phyloP scores from a whole-genome alignment of 176 grass and related monocot species.

The Hordeum marinum region DNA sequence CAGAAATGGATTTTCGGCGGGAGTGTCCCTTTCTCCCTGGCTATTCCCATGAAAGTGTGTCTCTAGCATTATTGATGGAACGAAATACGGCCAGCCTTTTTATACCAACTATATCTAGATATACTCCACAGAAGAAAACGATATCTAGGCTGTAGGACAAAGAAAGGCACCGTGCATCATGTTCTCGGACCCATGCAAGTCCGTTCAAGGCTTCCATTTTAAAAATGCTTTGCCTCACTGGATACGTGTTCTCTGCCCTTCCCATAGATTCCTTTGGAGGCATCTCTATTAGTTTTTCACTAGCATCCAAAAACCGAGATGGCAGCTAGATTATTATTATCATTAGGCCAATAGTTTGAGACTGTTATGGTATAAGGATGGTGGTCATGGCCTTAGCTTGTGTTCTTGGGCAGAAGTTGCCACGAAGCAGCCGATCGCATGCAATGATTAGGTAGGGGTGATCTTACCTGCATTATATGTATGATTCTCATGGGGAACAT shows the following conservation, averaged over 20 bases:
- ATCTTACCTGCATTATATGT: neutral
- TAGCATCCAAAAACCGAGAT: constrained; percentile 13
- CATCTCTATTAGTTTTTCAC: constrained; percentile 12
- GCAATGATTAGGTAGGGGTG: constrained; percentile 34
- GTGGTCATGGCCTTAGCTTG: neutral
- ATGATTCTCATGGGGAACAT: constrained; percentile 28
- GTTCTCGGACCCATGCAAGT: constrained; percentile 17
- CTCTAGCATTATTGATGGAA: constrained; percentile 4
- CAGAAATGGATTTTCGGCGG: neutral
- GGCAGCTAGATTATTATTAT: constrained; percentile 32
- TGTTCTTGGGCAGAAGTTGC: constrained; percentile 37
- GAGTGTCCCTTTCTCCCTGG: neutral
- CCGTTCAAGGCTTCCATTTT: constrained; percentile 11
- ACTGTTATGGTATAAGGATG: neutral
- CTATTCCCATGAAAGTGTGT: neutral
- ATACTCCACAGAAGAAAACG: neutral
- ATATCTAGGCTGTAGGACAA: constrained; percentile 26
- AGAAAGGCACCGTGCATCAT: constrained; percentile 34
- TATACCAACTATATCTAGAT: neutral
- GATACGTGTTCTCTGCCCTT: constrained; percentile 27
- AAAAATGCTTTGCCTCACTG: constrained; percentile 31
- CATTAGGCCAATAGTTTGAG: constrained; percentile 17
- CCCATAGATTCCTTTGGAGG: constrained; percentile 47
- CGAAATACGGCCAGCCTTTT: neutral
- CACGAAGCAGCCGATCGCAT: constrained; percentile 2